phyloP scores from a whole-genome alignment of 2,329 filamentous ascomycete genomes.

The Alternaria sp. region DNA sequence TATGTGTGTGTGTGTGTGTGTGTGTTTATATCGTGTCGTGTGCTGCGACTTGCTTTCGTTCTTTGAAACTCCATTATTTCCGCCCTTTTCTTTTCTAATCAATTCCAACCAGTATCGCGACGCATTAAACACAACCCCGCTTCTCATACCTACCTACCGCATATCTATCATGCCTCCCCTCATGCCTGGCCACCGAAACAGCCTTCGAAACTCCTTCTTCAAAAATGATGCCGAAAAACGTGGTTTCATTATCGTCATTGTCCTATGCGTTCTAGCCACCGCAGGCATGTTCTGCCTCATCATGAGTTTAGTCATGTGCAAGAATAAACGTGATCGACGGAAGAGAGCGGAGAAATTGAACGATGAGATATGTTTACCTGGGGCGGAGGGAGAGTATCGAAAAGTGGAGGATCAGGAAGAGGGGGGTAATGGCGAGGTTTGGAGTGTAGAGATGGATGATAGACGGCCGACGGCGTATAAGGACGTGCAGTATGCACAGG shows the following conservation, averaged over 20 bases:
- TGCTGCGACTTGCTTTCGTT: neutral
- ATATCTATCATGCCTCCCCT: neutral
- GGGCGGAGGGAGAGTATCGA: constrained; percentile 8
- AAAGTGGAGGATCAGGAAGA: constrained; percentile 14
- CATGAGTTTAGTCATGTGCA: constrained; percentile 8
- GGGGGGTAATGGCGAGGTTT: constrained; percentile 2
- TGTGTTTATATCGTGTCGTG: neutral
- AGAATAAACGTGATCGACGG: constrained; percentile 12
- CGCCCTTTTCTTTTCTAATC: neutral
- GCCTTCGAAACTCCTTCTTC: constrained; percentile 10
- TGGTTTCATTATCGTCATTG: constrained; percentile 15
- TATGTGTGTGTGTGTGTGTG: too few relatives aligned
- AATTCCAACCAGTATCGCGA: neutral
- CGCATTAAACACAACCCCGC: neutral
- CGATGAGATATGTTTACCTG: constrained; percentile 6
- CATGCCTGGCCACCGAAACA: too few relatives aligned
- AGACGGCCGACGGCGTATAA: constrained; percentile 8
- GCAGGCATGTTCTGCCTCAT: constrained; percentile 16
- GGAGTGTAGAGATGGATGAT: constrained; percentile 18
- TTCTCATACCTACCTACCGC: too few relatives aligned
- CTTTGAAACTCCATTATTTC: accelerated
- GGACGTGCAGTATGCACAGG: neutral
- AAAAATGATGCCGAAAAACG: constrained; percentile 2
- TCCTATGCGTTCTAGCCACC: constrained; percentile 10
- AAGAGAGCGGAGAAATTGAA: constrained; percentile 10